Evolutionary conservation across 345 rosid species (phyloP).

Genomic region (Brassica cretica): DNA sequence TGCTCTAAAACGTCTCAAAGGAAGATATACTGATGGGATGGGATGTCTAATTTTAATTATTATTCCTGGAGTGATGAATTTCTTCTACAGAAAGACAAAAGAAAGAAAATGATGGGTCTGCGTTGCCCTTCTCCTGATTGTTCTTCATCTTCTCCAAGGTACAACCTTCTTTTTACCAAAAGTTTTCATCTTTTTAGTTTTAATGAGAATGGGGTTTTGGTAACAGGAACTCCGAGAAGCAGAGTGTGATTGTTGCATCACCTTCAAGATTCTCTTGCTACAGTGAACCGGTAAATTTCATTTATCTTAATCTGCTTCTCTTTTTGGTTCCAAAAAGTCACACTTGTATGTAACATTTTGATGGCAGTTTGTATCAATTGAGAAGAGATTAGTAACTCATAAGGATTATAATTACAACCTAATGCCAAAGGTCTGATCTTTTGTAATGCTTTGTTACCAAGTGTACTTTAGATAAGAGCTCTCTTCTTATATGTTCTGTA

Average conservation of each 20-base stretch:
- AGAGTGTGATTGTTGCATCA: conserved; percentile 34
- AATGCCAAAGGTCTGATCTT: conserved; percentile 39
- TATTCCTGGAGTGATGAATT: conserved; percentile 19
- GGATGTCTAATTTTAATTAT: conserved; percentile 8
- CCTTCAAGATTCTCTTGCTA: conserved; percentile 36
- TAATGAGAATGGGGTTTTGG: not conserved
- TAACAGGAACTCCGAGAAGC: conserved; percentile 34
- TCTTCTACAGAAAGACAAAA: conserved; percentile 18
- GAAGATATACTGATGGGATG: conserved; percentile 17
- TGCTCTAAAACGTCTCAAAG: conserved; percentile 34
- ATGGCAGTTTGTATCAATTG: conserved; percentile 35
- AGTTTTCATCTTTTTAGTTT: not conserved
- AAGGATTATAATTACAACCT: conserved; percentile 24
- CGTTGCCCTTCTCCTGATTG: conserved; percentile 27
- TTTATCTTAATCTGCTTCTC: not conserved
- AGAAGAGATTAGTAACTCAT: conserved; percentile 30
- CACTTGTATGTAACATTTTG: conserved; percentile 6
- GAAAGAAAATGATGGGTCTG: conserved; percentile 38
- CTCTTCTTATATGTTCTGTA: not conserved
- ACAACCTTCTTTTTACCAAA: not conserved
- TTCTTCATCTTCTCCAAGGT: conserved; percentile 38
- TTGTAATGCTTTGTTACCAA: conserved; percentile 1
- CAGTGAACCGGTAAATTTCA: conserved; percentile 25
- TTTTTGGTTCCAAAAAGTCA: conserved; percentile 8
- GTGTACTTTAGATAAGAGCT: not conserved